Percentiles rank a stretch among this genome's conserved stretches.
These are phyloP conservation scores for Eucalyptus pauciflora DNA, from an alignment of 345 rosid genomes.

Conservation along the genomic window DNA sequence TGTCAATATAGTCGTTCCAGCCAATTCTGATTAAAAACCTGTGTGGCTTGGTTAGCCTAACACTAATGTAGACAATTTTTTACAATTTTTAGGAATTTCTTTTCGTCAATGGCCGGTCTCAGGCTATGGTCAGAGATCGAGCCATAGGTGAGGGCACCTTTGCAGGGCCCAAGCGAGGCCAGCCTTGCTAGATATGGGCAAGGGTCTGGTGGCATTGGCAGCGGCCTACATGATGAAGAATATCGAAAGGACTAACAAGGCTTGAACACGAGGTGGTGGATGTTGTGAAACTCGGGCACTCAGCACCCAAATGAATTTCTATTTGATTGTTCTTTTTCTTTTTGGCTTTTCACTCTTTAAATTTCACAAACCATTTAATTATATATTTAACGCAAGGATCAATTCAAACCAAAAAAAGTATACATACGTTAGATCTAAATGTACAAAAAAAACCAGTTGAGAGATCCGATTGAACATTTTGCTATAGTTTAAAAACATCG, in stretches of 20 bases:
- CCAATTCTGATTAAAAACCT: too few relatives aligned
- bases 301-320: neutral
- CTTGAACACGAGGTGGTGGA: neutral
- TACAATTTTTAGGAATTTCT: neutral
- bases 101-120: neutral
- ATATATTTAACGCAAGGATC: neutral
- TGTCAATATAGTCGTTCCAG: too few relatives aligned
- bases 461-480: neutral
- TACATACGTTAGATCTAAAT: neutral
- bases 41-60: neutral
- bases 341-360: neutral
- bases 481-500: neutral
- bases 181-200: neutral
- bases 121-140: rapidly evolving
- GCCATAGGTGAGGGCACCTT: neutral
- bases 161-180: too few relatives aligned
- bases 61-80: neutral
- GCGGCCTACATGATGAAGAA: neutral
- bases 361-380: neutral
- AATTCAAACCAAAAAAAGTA: neutral
- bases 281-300: neutral
- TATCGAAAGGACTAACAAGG: neutral
- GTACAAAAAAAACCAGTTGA: neutral
- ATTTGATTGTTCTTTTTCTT: neutral
- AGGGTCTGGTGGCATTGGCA: neutral